Evolutionary conservation across 495 filamentous ascomycete species (phyloP), one percentile per base, ranked within the genome.

Genomic region (Xylaria castorea): DNA sequence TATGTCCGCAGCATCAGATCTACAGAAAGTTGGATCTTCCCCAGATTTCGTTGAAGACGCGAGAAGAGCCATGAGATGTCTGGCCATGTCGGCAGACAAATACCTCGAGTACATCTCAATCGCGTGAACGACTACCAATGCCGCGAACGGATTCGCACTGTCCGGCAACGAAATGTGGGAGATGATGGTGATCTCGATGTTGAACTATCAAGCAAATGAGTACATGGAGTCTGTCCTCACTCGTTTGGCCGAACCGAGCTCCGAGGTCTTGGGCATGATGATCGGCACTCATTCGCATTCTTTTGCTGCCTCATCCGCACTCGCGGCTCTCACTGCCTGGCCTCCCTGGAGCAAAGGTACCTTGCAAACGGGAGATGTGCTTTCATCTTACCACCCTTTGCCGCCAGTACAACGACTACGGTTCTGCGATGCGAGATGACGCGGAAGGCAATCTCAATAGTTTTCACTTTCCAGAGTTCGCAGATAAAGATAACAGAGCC

Each of bases 51-150:
- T 38, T 38, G 3, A 38, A 38, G 36, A 8, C 36, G 36, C 36
- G 36, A 38, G 36, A 38, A 38, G 3, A 38, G 36, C 36, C 36
- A 38, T 38, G 36, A 38, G 36, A 8, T 3, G 36, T 38, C 36
- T 38, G 36, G 36, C 36, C 36, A 65, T 5, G 22, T 51, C 11
- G 68, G 79, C 36, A 74, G 8, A 80, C 51, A 80, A 81, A 66
- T 82, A 84, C 68, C 61, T 84, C 18, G 67, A 79, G 20, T 81
- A 76, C 58, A 83, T 84, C n/a, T 81, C 82, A 2, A 22, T 75
- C 9, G 77, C 75, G 1, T 82, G 80, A 79, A 71, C 27, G 11
- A 22, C 55, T 8, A 58, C 55, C 2, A 58, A 58, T 12, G 22
- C 20, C 22, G 14, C 25, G 27, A 8, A 32, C 11, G 12, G 7